Base-by-base conservation (phyloP, 208 protist genomes). In the Wallacemonas sp. region DNA sequence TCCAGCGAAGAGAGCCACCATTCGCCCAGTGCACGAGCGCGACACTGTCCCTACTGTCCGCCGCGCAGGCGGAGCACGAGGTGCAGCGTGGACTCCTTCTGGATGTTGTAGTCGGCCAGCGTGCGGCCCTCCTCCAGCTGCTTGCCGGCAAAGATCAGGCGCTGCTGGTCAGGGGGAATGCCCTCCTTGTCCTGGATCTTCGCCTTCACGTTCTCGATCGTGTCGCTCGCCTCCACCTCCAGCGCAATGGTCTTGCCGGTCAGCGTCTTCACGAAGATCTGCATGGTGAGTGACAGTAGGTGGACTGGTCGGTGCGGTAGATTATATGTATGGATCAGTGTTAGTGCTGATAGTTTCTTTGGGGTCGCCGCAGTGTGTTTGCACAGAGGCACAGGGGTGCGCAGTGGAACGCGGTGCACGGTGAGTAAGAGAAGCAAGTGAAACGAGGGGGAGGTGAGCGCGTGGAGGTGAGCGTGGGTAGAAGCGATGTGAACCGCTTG, bases 101-200 rank as follows among this genome's bases (percentile, higher is more conserved):
- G 97, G 84, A 99, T 98, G 91, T 98, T 98, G 97, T 99, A 99
- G 89, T 99, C 98, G 41, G 90, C 79, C 13, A 99, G 89, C 54
- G 97, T 99, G 65, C 97, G 91, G 80, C 93, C 97, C 76, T 99
- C 97, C 86, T 99, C 98, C 62, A 99, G 87, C 88, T 99, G 97
- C 92, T 99, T 99, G 65, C 95, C 94, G 30, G 93, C 94, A 68
- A 97, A 97, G 78, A 97, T 93, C 38, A 97, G 79, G 38, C 91
- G 81, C 89, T 98, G 92, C 80, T 96, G 92, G 62, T 98, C 94
- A 65, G 91, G 92, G 17, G 93, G 92, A 68, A 98, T 97, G 64
- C 96, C 96, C 88, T 99, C 98, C 92, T 98, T 99, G 85, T 99
- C 97, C 89, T 99, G 97, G 67, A 99, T 99, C 93, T 99, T 99